Percentiles rank a stretch among this genome's conserved stretches.
Evolutionary conservation across 2,329 filamentous ascomycete genomes (phyloP).

Genomic region (Diaporthe sp.): DNA sequence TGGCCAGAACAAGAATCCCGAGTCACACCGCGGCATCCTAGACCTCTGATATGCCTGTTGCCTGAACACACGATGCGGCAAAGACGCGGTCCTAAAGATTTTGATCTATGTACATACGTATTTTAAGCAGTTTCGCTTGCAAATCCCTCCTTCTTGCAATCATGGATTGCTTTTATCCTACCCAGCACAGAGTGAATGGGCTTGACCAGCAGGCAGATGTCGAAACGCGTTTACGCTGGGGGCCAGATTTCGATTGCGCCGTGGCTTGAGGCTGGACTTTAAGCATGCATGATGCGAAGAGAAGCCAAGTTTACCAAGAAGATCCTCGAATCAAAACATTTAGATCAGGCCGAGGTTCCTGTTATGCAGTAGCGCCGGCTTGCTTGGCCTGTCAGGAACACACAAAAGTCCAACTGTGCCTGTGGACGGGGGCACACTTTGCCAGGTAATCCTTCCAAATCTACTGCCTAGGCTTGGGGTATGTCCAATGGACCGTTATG

Average conservation of each 20-base stretch:
- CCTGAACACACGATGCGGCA: background rate
- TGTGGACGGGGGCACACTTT: background rate
- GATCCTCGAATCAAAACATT: conserved; percentile 20
- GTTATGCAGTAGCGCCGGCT: conserved; percentile 4
- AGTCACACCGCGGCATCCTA: background rate
- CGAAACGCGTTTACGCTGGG: background rate
- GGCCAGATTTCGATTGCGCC: background rate
- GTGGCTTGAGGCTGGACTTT: conserved; percentile 8
- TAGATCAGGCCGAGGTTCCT: conserved; percentile 18
- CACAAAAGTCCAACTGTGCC: background rate
- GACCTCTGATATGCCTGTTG: background rate
- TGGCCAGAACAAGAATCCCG: conserved; percentile 9
- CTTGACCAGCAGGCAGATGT: background rate
- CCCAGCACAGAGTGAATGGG: background rate
- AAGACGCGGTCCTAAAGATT: background rate
- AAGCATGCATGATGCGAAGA: conserved; percentile 19
- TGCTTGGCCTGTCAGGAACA: conserved; percentile 31
- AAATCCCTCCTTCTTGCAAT: background rate
- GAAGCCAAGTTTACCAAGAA: conserved; percentile 23
- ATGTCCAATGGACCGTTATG: background rate
- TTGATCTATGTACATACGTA: too few relatives aligned
- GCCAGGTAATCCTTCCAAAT: background rate
- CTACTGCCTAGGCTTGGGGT: background rate
- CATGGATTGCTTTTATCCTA: background rate
- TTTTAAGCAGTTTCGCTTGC: background rate